phyloP scores from a whole-genome alignment of 2,329 filamentous ascomycete genomes.

The Aspergillus floridensis region DNA sequence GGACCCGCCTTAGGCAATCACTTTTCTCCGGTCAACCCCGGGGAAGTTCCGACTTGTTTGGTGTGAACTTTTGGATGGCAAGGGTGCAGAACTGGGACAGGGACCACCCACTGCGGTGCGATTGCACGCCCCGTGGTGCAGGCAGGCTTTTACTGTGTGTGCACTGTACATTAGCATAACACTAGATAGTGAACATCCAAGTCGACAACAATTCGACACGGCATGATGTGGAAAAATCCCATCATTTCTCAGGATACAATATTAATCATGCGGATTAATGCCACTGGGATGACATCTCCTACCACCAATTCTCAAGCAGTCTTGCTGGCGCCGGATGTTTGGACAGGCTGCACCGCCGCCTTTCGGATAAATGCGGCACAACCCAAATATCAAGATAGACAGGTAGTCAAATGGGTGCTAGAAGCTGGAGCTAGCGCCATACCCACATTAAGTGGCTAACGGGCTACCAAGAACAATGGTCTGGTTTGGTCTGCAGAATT shows the following conservation, averaged over 20 bases:
- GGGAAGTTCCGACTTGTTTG: neutral
- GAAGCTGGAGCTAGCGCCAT: no score
- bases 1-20: neutral
- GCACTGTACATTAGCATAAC: no score
- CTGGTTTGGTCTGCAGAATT: neutral
- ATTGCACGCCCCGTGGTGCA: no score
- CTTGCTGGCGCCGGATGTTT: neutral
- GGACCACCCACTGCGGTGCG: neutral
- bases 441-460: no score
- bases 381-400: neutral
- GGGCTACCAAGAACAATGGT: neutral
- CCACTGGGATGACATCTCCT: neutral
- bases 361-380: neutral
- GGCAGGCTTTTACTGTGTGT: no score
- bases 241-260: no score
- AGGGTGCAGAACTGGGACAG: neutral
- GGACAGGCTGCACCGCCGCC: neutral
- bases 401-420: no score
- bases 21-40: slow-evolving; percentile 3
- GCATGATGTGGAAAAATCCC: no score
- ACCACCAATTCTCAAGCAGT: neutral
- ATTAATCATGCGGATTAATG: neutral
- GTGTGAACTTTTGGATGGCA: no score
- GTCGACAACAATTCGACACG: no score
- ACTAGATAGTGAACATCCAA: no score